phyloP scores from a whole-genome alignment of 148 eudicot species.

The Amaranthus cruentus region DNA sequence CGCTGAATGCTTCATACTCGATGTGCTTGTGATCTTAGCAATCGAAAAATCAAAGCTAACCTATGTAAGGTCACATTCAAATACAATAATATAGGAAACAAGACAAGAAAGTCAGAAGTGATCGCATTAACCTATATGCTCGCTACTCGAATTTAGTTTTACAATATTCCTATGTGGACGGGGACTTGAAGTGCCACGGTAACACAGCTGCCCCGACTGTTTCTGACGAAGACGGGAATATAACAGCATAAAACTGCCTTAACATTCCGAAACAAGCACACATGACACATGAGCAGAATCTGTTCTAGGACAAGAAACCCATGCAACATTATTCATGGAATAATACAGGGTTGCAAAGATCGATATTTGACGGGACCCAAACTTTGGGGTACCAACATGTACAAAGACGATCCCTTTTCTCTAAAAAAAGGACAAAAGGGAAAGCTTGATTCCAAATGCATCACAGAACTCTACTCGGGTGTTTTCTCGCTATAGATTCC shows the following conservation, averaged over 20 bases:
- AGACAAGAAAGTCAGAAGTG: no score
- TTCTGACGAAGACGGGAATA: background rate
- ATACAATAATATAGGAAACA: no score
- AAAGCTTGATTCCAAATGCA: conserved; percentile 21
- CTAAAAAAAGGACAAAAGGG: conserved; percentile 6
- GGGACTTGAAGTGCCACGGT: background rate
- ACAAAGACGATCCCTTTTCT: conserved; percentile 37
- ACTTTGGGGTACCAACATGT: conserved; percentile 40
- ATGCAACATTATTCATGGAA: conserved; percentile 42
- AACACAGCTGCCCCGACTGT: background rate
- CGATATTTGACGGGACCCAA: conserved; percentile 27
- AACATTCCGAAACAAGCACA: conserved; percentile 1
- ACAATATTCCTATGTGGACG: no score
- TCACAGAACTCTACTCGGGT: conserved; percentile 28
- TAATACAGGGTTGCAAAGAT: conserved; percentile 26
- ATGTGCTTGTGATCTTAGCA: no score
- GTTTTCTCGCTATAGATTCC: conserved; percentile 24
- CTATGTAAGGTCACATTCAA: no score
- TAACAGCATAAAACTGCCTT: background rate
- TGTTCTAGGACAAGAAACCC: conserved; percentile 23
- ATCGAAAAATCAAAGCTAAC: no score
- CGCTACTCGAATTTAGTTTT: no score
- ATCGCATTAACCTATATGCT: no score
- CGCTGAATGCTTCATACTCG: no score
- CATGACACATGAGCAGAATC: background rate